A percentile compares a stretch with the other conserved stretches of the same genome.
These are phyloP conservation scores for Vaccinium myrtillus DNA, from an alignment of 148 eudicot genomes.

Conservation along the genomic window DNA sequence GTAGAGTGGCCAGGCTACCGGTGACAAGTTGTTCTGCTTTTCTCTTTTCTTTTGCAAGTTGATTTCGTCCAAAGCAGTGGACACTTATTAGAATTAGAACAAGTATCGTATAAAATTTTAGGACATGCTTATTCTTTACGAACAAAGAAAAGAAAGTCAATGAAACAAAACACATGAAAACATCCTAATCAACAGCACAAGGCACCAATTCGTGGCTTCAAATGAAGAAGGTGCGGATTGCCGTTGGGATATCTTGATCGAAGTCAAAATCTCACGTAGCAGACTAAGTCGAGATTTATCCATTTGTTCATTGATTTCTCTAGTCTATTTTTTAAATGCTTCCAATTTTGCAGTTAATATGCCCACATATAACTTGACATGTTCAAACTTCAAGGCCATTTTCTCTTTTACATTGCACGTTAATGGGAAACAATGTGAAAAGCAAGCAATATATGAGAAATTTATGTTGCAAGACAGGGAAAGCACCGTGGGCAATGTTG, in stretches of 20 bases:
- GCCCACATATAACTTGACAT: conserved; percentile 6
- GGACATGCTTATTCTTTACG: not conserved
- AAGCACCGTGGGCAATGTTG: conserved; percentile 48
- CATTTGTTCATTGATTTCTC: conserved; percentile 7
- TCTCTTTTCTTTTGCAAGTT: conserved; percentile 17
- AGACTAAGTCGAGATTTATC: not conserved
- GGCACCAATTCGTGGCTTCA: not conserved
- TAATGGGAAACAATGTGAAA: not conserved
- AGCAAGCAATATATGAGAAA: conserved; percentile 5
- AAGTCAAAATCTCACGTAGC: not conserved
- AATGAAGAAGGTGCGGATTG: not conserved
- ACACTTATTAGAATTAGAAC: not conserved
- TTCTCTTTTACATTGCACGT: not conserved
- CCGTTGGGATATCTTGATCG: not conserved
- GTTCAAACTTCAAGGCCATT: not conserved
- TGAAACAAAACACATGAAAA: not conserved
- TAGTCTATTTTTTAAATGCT: not conserved
- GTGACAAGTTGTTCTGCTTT: conserved; percentile 1
- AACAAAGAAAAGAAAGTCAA: not conserved
- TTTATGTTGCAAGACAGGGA: conserved; percentile 15
- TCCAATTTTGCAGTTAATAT: not conserved
- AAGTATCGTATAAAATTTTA: not conserved
- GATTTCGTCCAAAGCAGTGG: not conserved
- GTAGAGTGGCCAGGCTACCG: conserved; percentile 23
- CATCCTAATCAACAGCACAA: not conserved